Evolutionary conservation across 768 basidiomycete genomes (phyloP).

Genomic region (Cystobasidium onofrii): DNA sequence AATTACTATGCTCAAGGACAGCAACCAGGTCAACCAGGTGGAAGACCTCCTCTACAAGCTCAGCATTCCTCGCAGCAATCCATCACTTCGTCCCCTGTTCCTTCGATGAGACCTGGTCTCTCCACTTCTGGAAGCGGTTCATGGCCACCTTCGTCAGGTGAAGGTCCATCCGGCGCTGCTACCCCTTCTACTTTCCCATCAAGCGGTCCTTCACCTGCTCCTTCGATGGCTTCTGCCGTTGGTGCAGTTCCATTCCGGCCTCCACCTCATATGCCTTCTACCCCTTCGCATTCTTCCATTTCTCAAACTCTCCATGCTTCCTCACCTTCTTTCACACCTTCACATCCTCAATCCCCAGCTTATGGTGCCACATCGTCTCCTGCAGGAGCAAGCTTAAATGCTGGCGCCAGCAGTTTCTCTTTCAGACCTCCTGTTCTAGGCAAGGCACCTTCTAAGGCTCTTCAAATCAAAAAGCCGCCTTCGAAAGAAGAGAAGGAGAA

Average conservation of each 20-base stretch:
- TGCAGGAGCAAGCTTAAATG: slow-evolving; percentile 18
- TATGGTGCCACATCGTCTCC: background rate
- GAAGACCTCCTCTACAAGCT: background rate
- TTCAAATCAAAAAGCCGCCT: slow-evolving; percentile 29
- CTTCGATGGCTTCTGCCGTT: slow-evolving; percentile 19
- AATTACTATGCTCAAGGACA: background rate
- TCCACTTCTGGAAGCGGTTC: slow-evolving; percentile 25
- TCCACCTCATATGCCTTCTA: slow-evolving; percentile 17
- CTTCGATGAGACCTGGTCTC: slow-evolving; percentile 9
- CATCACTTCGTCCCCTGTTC: slow-evolving; percentile 11
- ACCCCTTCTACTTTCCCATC: slow-evolving; percentile 16
- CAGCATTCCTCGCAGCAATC: slow-evolving; percentile 23
- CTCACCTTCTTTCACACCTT: slow-evolving; percentile 23
- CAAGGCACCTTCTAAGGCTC: slow-evolving; percentile 1
- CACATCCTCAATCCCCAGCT: slow-evolving; percentile 7
- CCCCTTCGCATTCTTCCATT: slow-evolving; percentile 20
- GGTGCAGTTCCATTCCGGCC: slow-evolving; percentile 3
- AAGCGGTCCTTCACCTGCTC: slow-evolving; percentile 3
- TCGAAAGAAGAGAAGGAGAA: slow-evolving; percentile 8
- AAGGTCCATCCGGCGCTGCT: background rate
- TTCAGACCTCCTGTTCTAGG: background rate
- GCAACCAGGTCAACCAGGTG: slow-evolving; percentile 9
- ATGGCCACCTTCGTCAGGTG: slow-evolving; percentile 9
- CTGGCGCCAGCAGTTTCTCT: slow-evolving; percentile 8
- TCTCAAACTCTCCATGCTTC: slow-evolving; percentile 5